Evolutionary conservation across 2,329 filamentous ascomycete species (phyloP), one percentile per base, ranked within the genome.

Genomic region (Colletotrichum caudatum): DNA sequence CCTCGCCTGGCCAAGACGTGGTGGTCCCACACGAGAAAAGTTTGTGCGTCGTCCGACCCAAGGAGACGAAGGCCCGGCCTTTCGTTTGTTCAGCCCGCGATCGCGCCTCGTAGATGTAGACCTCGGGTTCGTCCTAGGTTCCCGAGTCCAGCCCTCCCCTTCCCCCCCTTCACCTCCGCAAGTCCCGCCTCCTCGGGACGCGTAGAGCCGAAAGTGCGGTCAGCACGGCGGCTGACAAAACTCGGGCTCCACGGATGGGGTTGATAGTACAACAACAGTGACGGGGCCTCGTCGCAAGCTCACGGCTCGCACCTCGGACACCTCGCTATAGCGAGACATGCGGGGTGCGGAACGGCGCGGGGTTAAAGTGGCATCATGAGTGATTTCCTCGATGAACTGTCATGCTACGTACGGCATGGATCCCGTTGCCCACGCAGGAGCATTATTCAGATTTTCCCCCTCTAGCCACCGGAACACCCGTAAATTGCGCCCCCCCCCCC

Each of bases 291-390:
- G 29, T 29, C 29, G 29, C 23, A 6, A 18, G 5, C 16, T 18
- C 14, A 6, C 39, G 7, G 39, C 44, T 64, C 61, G 61, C 18
- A 54, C 61, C 61, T 64, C 61, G 61, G 50, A 54, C 50, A 64
- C 23, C 37, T 64, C 61, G 61, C 61, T 54, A 64, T 35, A 44
- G 61, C 61, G 61, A 64, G 61, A 44, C 9, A 23, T 54, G 50
- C 35, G 46, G 54, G 61, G 61, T 41, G 6, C 18, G 33, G 23
- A 8, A 33, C 33, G 29, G 20, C 9, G 6, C 2, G 6, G 35
- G 8, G 0, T 11, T 11, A 57, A 14, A 44, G 41, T 68, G 66
- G 59, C 3, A 68, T 58, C 66, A 64, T 58, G 51, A 56, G 53
- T n/a, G 53, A 33, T 18, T 54, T 8, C 9, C 6, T 16, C 14